Conservation (phyloP, 768 basidiomycete genomes). For the Auricularia auricula-judae region DNA sequence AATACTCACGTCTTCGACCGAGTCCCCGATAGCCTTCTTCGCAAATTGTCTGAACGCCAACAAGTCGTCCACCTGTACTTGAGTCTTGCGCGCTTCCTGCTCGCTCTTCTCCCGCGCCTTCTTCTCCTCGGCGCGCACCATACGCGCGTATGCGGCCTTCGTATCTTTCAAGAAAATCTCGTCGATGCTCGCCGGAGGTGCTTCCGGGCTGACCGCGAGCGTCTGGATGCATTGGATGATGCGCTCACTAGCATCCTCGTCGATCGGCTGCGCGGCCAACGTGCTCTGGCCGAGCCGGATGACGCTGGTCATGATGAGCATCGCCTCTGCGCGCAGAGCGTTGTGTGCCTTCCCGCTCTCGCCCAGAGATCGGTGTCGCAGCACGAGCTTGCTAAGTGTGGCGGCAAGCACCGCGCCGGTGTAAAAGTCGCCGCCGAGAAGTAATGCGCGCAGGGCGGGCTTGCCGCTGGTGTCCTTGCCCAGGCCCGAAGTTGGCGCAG, state of each 20-base stretch:
- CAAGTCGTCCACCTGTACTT: conserved; percentile 90
- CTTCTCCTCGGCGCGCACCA: conserved; percentile 95
- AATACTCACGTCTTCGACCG: conserved; percentile 33
- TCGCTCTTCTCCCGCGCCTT: conserved; percentile 87
- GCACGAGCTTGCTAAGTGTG: conserved; percentile 81
- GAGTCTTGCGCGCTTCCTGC: conserved; percentile 53
- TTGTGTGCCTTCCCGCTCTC: conserved; percentile 53
- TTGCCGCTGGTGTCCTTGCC: conserved; percentile 37
- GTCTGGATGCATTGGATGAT: conserved; percentile 95
- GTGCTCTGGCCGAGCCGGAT: conserved; percentile 97
- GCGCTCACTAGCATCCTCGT: conserved; percentile 94
- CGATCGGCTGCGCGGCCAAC: conserved; percentile 87
- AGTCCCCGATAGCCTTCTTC: conserved; percentile 78
- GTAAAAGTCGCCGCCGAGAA: conserved; percentile 95
- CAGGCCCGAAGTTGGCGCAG: conserved; percentile 28
- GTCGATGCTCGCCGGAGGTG: conserved; percentile 35
- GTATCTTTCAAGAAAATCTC: conserved; percentile 79
- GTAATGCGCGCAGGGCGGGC: conserved; percentile 81
- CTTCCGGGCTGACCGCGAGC: conserved; percentile 51
- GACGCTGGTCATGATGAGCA: conserved; percentile 96
- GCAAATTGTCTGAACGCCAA: conserved; percentile 90
- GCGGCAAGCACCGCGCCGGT: conserved; percentile 86
- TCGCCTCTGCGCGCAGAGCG: conserved; percentile 81
- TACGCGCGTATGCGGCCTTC: conserved; percentile 83
- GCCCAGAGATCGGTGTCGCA: conserved; percentile 50